Percentiles rank a stretch among this genome's conserved stretches.
Conservation (phyloP, 176 grass and related monocot species). For the Oryza longistaminata region DNA sequence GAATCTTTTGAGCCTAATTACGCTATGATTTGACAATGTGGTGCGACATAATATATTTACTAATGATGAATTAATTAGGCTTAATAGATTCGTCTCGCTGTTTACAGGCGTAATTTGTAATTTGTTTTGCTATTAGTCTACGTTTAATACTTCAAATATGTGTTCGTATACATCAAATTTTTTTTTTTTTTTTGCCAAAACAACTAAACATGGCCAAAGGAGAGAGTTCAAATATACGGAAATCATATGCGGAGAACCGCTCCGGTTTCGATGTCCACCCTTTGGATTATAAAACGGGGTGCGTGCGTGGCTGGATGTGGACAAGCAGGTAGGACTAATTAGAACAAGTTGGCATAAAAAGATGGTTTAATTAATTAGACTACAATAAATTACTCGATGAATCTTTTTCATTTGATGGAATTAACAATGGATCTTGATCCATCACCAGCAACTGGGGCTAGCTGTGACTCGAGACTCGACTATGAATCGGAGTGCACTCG, state of each 20-base stretch:
- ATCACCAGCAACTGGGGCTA: background rate
- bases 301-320: slow-evolving; percentile 5
- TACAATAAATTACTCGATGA: background rate
- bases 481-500: slow-evolving; percentile 12
- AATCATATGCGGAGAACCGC: background rate
- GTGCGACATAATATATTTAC: no score
- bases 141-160: no score
- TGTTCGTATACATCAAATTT: no score
- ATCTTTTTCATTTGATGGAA: background rate
- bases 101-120: no score
- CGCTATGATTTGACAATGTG: no score
- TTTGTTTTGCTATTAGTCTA: no score
- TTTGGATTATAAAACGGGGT: no score
- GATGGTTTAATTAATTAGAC: background rate
- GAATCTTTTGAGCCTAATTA: no score
- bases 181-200: no score
- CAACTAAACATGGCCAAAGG: no score
- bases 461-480: slow-evolving; percentile 6
- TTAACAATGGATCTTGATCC: background rate
- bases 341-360: background rate
- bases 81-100: no score
- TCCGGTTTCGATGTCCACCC: background rate
- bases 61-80: no score
- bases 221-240: background rate
- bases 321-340: background rate